Percentiles rank a stretch among this genome's conserved stretches.
Evolutionary conservation across 2,329 filamentous ascomycete species (phyloP).

Genomic region (Nemania serpens): DNA sequence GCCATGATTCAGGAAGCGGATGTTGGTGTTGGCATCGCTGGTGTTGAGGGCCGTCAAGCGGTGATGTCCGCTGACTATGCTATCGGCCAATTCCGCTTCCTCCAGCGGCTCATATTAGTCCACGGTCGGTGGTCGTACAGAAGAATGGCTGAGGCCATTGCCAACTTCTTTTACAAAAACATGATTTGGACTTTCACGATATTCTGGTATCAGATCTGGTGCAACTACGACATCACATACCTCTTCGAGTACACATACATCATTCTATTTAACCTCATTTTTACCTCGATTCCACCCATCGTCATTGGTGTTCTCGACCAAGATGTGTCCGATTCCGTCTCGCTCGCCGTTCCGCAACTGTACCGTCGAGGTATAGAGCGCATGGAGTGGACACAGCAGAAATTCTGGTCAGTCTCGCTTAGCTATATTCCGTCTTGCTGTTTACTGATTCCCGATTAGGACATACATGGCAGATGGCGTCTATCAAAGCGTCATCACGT

Average conservation of each 20-base stretch:
- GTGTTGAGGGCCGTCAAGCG: conserved; percentile 88
- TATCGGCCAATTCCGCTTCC: conserved; percentile 90
- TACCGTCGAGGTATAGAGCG: conserved; percentile 96
- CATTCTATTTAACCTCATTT: conserved; percentile 92
- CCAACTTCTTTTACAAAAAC: conserved; percentile 99
- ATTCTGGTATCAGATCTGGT: conserved; percentile 97
- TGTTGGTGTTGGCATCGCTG: conserved; percentile 94
- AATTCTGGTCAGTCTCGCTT: conserved; percentile 79
- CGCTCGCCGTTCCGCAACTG: conserved; percentile 89
- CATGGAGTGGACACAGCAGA: conserved; percentile 91
- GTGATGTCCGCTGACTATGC: conserved; percentile 97
- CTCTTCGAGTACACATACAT: conserved; percentile 99
- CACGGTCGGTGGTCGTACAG: conserved; percentile 98
- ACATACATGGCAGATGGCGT: conserved; percentile 92
- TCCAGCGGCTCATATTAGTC: conserved; percentile 83
- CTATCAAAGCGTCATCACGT: conserved; percentile 92
- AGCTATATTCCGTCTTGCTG: neutral
- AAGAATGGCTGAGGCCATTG: conserved; percentile 87
- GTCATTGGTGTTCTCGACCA: conserved; percentile 97
- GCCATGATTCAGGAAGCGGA: conserved; percentile 98
- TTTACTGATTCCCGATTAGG: conserved; percentile 52
- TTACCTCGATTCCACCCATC: conserved; percentile 92
- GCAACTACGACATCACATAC: conserved; percentile 95
- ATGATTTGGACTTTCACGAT: conserved; percentile 96
- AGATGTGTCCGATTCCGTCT: conserved; percentile 93